A percentile compares a stretch with the other conserved stretches of the same genome.
phyloP scores from a whole-genome alignment of 495 filamentous ascomycete genomes.

The Penicillium canescens region DNA sequence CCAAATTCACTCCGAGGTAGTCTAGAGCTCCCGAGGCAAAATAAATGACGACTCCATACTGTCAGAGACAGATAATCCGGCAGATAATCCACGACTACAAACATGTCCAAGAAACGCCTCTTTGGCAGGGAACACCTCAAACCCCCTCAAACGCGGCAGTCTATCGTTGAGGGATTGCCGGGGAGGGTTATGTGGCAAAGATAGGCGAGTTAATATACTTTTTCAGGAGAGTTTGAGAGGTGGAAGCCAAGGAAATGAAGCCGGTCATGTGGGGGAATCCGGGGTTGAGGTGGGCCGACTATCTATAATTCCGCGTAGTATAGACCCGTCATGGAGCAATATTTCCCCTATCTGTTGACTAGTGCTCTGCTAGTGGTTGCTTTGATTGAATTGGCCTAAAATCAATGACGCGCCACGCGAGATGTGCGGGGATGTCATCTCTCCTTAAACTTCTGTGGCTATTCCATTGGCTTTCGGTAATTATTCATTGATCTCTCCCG shows the following conservation, averaged over 20 bases:
- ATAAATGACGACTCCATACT: too few relatives aligned
- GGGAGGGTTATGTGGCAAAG: conserved; percentile 8
- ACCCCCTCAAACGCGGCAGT: conserved; percentile 3
- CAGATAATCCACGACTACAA: too few relatives aligned
- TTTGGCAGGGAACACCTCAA: not conserved
- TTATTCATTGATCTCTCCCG: conserved; percentile 4
- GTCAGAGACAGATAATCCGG: too few relatives aligned
- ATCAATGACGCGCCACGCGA: not conserved
- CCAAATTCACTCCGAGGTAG: too few relatives aligned
- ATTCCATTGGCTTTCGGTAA: conserved; percentile 10
- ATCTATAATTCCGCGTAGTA: too few relatives aligned
- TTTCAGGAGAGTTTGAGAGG: not conserved
- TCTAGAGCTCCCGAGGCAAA: too few relatives aligned
- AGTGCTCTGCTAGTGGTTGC: not conserved
- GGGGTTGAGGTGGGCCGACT: conserved; percentile 12
- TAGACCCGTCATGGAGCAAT: not conserved
- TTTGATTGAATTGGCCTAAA: not conserved
- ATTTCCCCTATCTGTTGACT: not conserved
- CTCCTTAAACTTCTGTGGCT: not conserved
- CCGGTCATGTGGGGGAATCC: conserved; percentile 12
- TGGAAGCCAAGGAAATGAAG: not conserved
- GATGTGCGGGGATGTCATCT: not conserved
- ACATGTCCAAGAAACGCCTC: not conserved
- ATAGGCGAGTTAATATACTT: conserved; percentile 2
- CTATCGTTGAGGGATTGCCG: conserved; percentile 12